Conservation (phyloP, 2,329 filamentous ascomycete genomes). For the Polychaeton citri region DNA sequence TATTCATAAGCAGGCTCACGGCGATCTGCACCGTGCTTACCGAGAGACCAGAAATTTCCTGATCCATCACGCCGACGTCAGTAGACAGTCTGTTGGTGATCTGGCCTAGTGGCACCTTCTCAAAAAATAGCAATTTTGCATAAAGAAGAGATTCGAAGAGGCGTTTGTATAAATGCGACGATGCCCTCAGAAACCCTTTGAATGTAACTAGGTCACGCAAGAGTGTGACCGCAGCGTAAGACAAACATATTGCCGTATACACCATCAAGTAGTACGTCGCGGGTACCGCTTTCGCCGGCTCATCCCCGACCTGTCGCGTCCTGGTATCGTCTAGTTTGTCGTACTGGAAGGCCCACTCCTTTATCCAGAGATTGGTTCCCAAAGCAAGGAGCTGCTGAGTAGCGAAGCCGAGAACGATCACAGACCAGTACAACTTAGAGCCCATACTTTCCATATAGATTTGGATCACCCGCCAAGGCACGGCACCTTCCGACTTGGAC, state of each 20-base stretch:
- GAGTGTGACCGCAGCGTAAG: conserved; percentile 66
- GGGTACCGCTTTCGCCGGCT: conserved; percentile 46
- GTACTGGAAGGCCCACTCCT: not conserved
- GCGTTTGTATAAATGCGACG: conserved; percentile 61
- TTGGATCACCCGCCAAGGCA: conserved; percentile 56
- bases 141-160: conserved; percentile 70
- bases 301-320: not conserved
- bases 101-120: conserved; percentile 81
- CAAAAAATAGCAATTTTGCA: conserved; percentile 90
- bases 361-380: not conserved
- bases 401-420: not conserved
- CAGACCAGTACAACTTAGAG: conserved; percentile 12
- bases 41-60: conserved; percentile 80
- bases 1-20: conserved; percentile 60
- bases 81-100: conserved; percentile 96
- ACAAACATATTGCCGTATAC: conserved; percentile 62
- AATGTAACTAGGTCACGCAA: conserved; percentile 75
- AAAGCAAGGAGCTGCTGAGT: not conserved
- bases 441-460: conserved; percentile 54
- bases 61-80: conserved; percentile 80
- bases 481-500: conserved; percentile 68
- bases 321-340: not conserved
- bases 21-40: conserved; percentile 55
- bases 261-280: conserved; percentile 66
- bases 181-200: conserved; percentile 74